Conservation (phyloP, 129 eudicot genomes). For the Arctium minus region DNA sequence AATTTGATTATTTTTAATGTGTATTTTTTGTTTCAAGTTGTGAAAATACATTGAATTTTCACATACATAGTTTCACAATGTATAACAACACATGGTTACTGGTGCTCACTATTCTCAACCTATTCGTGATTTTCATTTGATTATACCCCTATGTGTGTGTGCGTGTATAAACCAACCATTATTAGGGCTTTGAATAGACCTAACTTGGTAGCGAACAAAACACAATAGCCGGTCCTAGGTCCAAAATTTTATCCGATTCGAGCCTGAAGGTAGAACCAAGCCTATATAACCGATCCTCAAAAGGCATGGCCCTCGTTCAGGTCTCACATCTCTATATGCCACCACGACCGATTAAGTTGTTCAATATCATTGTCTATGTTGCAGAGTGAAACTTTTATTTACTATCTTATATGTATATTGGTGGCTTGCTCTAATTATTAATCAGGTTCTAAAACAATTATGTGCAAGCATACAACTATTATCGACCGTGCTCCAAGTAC, state of each 20-base stretch:
- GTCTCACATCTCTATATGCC: too few relatives aligned
- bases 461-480: constrained; percentile 5
- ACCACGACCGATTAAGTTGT: too few relatives aligned
- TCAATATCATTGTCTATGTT: neutral
- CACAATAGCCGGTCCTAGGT: too few relatives aligned
- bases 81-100: neutral
- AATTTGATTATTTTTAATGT: too few relatives aligned
- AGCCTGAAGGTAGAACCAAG: too few relatives aligned
- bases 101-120: neutral
- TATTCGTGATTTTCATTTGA: neutral
- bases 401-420: neutral
- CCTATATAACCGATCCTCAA: too few relatives aligned
- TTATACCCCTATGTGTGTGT: too few relatives aligned
- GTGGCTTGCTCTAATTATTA: neutral
- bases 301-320: too few relatives aligned
- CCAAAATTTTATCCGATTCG: too few relatives aligned
- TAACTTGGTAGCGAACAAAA: too few relatives aligned
- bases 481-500: neutral
- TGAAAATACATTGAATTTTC: too few relatives aligned
- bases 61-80: neutral
- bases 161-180: neutral
- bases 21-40: too few relatives aligned
- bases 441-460: constrained; percentile 18
- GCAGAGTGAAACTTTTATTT: neutral
- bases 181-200: neutral